Evolutionary conservation across 1,139 yeast genomes (phyloP).

Genomic region (Scheffersomyces parashehatae): DNA sequence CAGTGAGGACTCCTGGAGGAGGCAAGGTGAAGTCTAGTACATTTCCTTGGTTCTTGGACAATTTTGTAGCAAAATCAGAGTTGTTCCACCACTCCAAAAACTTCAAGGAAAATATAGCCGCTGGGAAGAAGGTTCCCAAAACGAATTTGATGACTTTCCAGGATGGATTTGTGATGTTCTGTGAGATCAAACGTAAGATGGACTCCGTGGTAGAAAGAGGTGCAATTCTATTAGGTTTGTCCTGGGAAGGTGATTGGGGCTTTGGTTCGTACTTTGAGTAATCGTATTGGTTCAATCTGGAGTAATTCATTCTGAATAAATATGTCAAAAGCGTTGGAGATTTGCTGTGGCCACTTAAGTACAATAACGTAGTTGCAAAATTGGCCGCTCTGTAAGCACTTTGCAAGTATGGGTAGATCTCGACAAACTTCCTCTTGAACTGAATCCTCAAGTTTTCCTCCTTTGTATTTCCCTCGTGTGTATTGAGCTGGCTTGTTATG

Average conservation of each 20-base stretch:
- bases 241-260: conserved; percentile 10
- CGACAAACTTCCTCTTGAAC: conserved; percentile 50
- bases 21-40: conserved; percentile 54
- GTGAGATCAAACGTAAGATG: conserved; percentile 29
- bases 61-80: conserved; percentile 67
- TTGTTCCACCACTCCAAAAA: conserved; percentile 96
- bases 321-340: conserved; percentile 67
- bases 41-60: conserved; percentile 55
- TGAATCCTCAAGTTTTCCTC: conserved; percentile 29
- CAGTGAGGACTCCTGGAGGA: conserved; percentile 43
- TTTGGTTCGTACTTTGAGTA: conserved; percentile 50
- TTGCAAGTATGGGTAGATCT: conserved; percentile 61
- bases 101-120: conserved; percentile 79
- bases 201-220: conserved; percentile 58
- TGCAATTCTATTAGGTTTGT: conserved; percentile 33
- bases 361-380: conserved; percentile 62
- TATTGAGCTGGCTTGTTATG: conserved; percentile 46
- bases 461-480: conserved; percentile 30
- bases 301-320: conserved; percentile 63
- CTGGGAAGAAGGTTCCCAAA: conserved; percentile 66
- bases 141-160: conserved; percentile 38
- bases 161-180: conserved; percentile 39
- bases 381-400: conserved; percentile 51
- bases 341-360: conserved; percentile 65
- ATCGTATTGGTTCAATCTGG: conserved; percentile 68